Evolutionary conservation across 805 yeast genomes (phyloP).

Genomic region (Saccharomyces paradoxus): DNA sequence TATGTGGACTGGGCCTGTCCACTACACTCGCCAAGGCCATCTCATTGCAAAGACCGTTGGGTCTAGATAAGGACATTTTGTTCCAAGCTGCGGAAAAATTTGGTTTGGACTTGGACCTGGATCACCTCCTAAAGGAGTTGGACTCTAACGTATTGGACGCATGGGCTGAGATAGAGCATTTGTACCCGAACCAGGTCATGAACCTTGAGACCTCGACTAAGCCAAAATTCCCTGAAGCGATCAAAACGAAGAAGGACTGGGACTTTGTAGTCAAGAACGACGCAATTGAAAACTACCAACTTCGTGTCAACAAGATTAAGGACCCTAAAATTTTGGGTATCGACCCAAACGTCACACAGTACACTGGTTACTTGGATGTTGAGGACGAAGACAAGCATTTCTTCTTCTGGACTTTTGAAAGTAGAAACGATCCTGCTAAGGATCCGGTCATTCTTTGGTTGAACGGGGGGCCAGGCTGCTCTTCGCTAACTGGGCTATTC

Average conservation of each 20-base stretch:
- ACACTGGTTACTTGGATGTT: conserved; percentile 78
- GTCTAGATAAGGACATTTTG: not conserved
- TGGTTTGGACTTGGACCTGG: not conserved
- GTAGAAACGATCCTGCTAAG: conserved; percentile 76
- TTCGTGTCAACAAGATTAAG: conserved; percentile 48
- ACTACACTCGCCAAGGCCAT: not conserved
- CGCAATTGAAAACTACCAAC: conserved; percentile 40
- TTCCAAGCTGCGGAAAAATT: not conserved
- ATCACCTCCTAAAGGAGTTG: not conserved
- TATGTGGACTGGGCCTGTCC: not conserved
- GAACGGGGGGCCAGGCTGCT: conserved; percentile 94
- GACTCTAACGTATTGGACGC: not conserved
- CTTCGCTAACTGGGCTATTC: conserved; percentile 77
- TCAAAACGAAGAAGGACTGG: conserved; percentile 22
- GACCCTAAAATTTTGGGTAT: conserved; percentile 65
- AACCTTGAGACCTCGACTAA: conserved; percentile 42
- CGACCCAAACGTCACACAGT: conserved; percentile 69
- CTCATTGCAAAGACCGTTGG: not conserved
- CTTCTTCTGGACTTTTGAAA: conserved; percentile 78
- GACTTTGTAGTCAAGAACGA: conserved; percentile 26
- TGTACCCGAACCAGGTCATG: conserved; percentile 49
- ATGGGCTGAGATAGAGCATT: conserved; percentile 1
- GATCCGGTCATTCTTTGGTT: conserved; percentile 86
- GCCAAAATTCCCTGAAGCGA: conserved; percentile 33
- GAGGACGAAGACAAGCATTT: conserved; percentile 81